These are phyloP conservation scores for Termitomyces bulborhizus DNA, from an alignment of 768 basidiomycete species.

Conservation along the genomic window DNA sequence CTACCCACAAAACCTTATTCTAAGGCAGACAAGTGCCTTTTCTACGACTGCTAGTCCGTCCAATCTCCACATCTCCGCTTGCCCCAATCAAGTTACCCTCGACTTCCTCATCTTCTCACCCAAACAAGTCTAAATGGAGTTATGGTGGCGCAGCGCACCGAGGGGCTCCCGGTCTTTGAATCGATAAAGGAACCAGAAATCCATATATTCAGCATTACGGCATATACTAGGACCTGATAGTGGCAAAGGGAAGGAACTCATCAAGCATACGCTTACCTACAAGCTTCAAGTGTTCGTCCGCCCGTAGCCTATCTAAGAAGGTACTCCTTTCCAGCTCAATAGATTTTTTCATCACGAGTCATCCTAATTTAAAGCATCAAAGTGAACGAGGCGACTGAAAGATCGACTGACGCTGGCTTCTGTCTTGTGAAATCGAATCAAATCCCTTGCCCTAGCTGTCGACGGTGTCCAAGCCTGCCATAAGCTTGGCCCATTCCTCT, in stretches of 20 bases:
- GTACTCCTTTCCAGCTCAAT: not conserved
- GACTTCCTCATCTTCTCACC: not conserved
- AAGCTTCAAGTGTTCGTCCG: not conserved
- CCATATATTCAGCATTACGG: not conserved
- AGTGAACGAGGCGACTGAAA: conserved; percentile 1
- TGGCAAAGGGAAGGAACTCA: not conserved
- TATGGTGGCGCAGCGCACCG: not conserved
- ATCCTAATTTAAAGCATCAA: not conserved
- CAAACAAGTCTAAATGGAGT: not conserved
- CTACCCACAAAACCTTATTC: not conserved
- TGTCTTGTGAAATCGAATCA: conserved; percentile 1
- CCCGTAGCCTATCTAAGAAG: not conserved
- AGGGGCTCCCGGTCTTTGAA: not conserved
- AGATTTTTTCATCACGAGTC: not conserved
- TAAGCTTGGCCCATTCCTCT: conserved; percentile 15
- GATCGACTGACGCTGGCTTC: conserved; percentile 1
- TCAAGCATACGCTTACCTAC: not conserved
- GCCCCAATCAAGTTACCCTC: not conserved
- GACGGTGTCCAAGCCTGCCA: conserved; percentile 2
- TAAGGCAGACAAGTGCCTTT: no score
- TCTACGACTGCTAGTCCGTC: not conserved
- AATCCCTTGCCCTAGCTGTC: conserved; percentile 9
- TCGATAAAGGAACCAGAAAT: not conserved
- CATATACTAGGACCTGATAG: not conserved
- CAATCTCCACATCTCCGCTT: not conserved